A percentile compares a stretch with the other conserved stretches of the same genome.
Evolutionary conservation across 371 early-diverging fungal species (phyloP).

Genomic region (Apophysomyces elegans): DNA sequence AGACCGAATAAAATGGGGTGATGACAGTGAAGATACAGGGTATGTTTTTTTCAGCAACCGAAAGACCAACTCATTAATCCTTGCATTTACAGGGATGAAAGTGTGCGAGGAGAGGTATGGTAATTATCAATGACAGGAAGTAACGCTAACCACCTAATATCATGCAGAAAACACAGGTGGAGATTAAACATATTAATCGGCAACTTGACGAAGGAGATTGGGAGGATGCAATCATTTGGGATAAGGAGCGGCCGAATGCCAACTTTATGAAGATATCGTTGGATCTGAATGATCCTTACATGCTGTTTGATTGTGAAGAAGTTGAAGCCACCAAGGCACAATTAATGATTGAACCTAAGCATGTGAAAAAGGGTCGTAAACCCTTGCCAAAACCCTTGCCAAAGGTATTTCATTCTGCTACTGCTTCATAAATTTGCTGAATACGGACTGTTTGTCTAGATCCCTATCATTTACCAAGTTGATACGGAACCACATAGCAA

Average conservation of each 20-base stretch:
- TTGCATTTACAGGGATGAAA: neutral
- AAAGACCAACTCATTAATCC: neutral
- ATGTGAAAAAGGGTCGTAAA: conserved; percentile 48
- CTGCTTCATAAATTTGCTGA: neutral
- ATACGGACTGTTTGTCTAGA: conserved; percentile 10
- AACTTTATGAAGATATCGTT: conserved; percentile 68
- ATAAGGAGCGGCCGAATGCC: conserved; percentile 60
- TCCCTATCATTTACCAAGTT: conserved; percentile 46
- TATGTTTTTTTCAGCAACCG: neutral
- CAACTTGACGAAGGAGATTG: conserved; percentile 68
- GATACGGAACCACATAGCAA: conserved; percentile 59
- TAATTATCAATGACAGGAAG: neutral
- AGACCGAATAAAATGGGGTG: conserved; percentile 82
- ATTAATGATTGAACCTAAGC: conserved; percentile 41
- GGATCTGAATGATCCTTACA: conserved; percentile 78
- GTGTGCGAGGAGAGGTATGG: neutral
- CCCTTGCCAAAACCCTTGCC: conserved; percentile 43
- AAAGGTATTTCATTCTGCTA: conserved; percentile 29
- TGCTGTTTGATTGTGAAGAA: conserved; percentile 71
- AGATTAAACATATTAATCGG: conserved; percentile 52
- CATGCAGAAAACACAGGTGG: conserved; percentile 10
- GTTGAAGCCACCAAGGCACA: conserved; percentile 55
- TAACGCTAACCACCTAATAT: neutral
- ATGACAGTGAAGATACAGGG: conserved; percentile 28
- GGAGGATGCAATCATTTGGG: conserved; percentile 80